Evolutionary conservation across 352 stramenopile genomes (phyloP), one percentile per base, ranked within the genome.

Genomic region (Phytophthora foliorum): DNA sequence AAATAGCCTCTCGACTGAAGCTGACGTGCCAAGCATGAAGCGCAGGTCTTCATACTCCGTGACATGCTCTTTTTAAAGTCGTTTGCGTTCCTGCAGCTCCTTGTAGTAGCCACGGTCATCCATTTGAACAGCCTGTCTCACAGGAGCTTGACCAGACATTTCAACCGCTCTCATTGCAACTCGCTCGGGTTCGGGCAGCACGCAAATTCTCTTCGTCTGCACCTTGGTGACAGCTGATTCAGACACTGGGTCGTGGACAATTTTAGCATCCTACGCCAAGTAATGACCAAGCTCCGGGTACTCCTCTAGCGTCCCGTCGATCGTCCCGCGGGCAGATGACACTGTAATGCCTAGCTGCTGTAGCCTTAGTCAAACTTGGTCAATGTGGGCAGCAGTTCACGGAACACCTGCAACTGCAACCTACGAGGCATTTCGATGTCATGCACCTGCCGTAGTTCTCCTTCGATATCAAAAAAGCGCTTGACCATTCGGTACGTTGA

Each of bases 351-450:
- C n/a, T 22, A 16, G 34, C 19, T 45, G 34, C 14, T 34, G 21
- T 3, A 57, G 7, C n/a, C n/a, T n/a, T n/a, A 57, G 32, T 57
- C 50, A 32, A 57, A 46, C 32, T 57, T 32, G 7, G 19, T 57
- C 32, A 31, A 21, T 21, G 29, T 57, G 10, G 32, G 32, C 19
- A 46, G 7, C 13, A 46, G 17, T 4, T 45, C 31, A 8, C 50
- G 32, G 17, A 57, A 21, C 29, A 57, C 31, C 6, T 36, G 50
- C 8, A 57, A 29, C 11, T 45, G 11, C 6, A 32, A 24, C 7
- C 21, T 32, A 45, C 32, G 50, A 21, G 32, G 50, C 31, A 46
- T 46, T 57, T 57, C 50, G 7, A 46, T 10, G 0, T 57, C 32
- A 11, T 31, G 21, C 10, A 57, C 32, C n/a, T 57, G 32, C 10